phyloP scores from a whole-genome alignment of 495 filamentous ascomycete species.

The Alectoria sarmentosa region DNA sequence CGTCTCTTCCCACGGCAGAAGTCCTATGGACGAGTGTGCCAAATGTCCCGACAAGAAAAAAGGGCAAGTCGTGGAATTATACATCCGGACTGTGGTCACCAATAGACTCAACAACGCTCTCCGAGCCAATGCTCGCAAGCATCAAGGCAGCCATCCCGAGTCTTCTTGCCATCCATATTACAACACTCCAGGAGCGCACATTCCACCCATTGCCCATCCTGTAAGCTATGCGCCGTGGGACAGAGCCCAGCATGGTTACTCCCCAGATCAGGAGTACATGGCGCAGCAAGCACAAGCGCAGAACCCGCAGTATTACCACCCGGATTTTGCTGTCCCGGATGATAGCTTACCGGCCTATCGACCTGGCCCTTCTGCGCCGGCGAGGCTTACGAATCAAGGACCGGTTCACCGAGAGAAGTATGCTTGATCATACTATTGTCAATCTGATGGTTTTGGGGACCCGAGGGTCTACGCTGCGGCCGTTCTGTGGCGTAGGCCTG shows the following conservation, averaged over 20 bases:
- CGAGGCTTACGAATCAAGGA: background rate
- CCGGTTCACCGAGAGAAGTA: background rate
- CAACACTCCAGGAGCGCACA: background rate
- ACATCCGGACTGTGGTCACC: background rate
- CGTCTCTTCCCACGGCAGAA: background rate
- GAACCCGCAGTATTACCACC: background rate
- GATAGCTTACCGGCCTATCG: background rate
- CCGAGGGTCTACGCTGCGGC: background rate
- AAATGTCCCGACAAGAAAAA: conserved; percentile 5
- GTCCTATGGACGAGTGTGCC: background rate
- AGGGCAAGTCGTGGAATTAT: background rate
- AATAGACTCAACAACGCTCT: background rate
- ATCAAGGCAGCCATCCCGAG: background rate
- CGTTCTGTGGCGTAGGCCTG: background rate
- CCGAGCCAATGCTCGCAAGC: background rate
- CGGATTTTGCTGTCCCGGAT: background rate
- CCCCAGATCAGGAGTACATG: background rate
- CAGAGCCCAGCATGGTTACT: background rate
- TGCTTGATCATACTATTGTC: background rate
- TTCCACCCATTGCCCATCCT: background rate
- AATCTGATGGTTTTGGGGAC: background rate
- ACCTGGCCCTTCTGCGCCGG: background rate
- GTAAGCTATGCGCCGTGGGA: background rate
- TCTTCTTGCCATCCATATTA: background rate
- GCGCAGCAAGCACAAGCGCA: background rate